These are phyloP conservation scores for Suhomyces panamericanus DNA, from an alignment of 1,139 yeast species.

Conservation along the genomic window DNA sequence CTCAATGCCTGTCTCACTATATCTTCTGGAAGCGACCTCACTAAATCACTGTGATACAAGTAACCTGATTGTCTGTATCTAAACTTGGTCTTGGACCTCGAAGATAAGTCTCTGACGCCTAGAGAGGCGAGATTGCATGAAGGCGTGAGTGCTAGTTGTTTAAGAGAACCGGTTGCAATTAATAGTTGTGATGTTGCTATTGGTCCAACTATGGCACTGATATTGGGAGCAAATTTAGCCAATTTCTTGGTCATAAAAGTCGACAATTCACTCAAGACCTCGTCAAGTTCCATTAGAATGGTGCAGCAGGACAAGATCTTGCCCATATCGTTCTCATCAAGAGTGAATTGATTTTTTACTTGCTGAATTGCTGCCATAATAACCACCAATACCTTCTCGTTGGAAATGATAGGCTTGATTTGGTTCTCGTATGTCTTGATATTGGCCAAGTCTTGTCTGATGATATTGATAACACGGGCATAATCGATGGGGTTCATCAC, in stretches of 20 bases:
- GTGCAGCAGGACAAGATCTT: conserved; percentile 48
- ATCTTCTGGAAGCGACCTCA: conserved; percentile 57
- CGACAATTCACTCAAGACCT: conserved; percentile 46
- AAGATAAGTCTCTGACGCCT: conserved; percentile 62
- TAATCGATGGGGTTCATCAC: conserved; percentile 67
- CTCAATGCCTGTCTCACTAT: conserved; percentile 71
- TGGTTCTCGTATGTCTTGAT: conserved; percentile 35
- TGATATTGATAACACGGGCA: conserved; percentile 50
- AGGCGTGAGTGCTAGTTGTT: conserved; percentile 69
- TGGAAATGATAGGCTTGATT: conserved; percentile 46
- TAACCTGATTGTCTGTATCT: conserved; percentile 66
- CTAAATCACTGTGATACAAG: conserved; percentile 52
- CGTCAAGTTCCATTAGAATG: conserved; percentile 47
- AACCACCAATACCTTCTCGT: conserved; percentile 69
- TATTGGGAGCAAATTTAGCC: conserved; percentile 72
- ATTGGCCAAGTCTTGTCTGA: conserved; percentile 51
- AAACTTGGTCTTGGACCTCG: conserved; percentile 23
- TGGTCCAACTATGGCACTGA: conserved; percentile 71
- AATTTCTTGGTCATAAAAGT: conserved; percentile 59
- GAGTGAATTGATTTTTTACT: conserved; percentile 21
- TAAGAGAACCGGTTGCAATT: conserved; percentile 69
- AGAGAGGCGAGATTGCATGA: conserved; percentile 81
- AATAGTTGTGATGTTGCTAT: conserved; percentile 73
- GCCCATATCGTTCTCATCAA: conserved; percentile 39
- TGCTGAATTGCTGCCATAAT: conserved; percentile 68